Evolutionary conservation across 495 filamentous ascomycete species (phyloP), one percentile per base, ranked within the genome.

Genomic region (Ramalina peruviana): DNA sequence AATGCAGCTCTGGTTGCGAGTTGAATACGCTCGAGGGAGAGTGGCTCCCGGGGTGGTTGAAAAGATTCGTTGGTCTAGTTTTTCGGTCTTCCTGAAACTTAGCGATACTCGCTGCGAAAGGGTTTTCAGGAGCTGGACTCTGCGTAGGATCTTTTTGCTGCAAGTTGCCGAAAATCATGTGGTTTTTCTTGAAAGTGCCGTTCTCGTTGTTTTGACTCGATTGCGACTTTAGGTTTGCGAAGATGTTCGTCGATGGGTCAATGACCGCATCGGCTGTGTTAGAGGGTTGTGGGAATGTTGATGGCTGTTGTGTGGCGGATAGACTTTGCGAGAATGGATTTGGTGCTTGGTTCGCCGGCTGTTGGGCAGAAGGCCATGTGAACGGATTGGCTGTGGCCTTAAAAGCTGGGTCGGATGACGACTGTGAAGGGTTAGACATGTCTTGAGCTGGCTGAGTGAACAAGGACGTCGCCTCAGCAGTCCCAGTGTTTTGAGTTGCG

Each of bases 161-260:
- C 17, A 54, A 36, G n/a, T 50, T 52, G 26, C 49, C 48, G 16
- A 62, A 63, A 6, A 58, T 40, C 16, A 54, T 51, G 17, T 51
- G 39, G 4, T 46, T 50, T 11, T 57, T 40, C 40, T 51, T 43
- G 37, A 52, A 36, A n/a, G 6, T 53, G 43, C 43, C 61, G 49
- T 16, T 59, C 52, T 48, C 1, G 49, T 45, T 38, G 49, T 43
- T 26, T 57, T 48, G 12, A 26, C 40, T 49, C 41, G 47, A 42
- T 5, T 53, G 42, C 11, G 58, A 54, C 13, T 58, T 50, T n/a
- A 58, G 57, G 11, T 59, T 57, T 6, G 36, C 56, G 48, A 69
- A 68, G n/a, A 68, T 50, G 30, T 59, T 66, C 40, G 41, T 46
- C 30, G 57, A 55, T 12, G 61, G 58, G 26, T 62, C 55, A 44